Percentiles rank a stretch among this genome's conserved stretches.
Conservation (phyloP, 1,284 basidiomycete species). For the Cryptococcus amylolentus region DNA sequence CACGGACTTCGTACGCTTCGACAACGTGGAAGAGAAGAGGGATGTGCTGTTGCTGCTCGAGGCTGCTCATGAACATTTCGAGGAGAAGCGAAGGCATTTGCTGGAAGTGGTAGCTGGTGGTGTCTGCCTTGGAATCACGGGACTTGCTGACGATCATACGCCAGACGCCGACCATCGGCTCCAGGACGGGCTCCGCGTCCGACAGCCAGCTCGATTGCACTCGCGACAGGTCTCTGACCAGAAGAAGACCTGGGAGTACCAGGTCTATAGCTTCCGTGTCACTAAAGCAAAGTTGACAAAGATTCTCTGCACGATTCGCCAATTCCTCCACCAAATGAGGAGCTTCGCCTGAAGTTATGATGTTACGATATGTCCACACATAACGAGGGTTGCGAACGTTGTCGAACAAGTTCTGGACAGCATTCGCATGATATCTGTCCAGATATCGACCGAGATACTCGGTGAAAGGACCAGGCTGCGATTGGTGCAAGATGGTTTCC, state of each 20-base stretch:
- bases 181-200: conserved; percentile 59
- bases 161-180: conserved; percentile 71
- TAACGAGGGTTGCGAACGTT: conserved; percentile 71
- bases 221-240: conserved; percentile 73
- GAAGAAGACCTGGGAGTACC: conserved; percentile 65
- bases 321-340: conserved; percentile 73
- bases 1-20: conserved; percentile 73
- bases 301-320: conserved; percentile 59
- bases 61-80: conserved; percentile 65
- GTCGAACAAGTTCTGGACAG: conserved; percentile 77
- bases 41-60: conserved; percentile 67
- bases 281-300: conserved; percentile 61
- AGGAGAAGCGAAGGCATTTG: conserved; percentile 69
- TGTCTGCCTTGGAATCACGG: conserved; percentile 39
- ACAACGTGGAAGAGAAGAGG: conserved; percentile 88
- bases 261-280: conserved; percentile 57
- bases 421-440: conserved; percentile 82
- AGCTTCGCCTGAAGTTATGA: conserved; percentile 72
- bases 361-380: conserved; percentile 73
- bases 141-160: conserved; percentile 50
- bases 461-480: conserved; percentile 86
- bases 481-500: conserved; percentile 86
- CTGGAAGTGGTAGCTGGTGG: conserved; percentile 54
- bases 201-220: conserved; percentile 68
- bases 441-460: conserved; percentile 88